Evolutionary conservation across 371 early-diverging fungal species (phyloP), one percentile per base, ranked within the genome.

Genomic region (Syncephalastrum racemosum): DNA sequence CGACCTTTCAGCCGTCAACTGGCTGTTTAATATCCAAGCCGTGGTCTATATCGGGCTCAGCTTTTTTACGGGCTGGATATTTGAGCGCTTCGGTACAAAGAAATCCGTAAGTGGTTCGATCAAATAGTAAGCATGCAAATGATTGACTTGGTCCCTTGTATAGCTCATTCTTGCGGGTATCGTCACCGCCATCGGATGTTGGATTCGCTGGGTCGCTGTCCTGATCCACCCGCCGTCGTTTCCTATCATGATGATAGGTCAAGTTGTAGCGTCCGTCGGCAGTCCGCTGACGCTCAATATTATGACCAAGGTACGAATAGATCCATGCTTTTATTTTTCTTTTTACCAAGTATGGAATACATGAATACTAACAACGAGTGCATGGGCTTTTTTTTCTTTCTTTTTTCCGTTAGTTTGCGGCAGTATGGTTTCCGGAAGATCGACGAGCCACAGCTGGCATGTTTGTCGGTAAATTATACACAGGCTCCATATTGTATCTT

Each of bases 271-370:
- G 13, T 84, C 82, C 8, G 50, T 80, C 15, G 82, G 82, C 16
- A 76, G 80, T 45, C 88, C 88, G 2, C 77, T 89, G 58, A 75
- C 85, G 31, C 57, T 87, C 23, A 82, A 86, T 44, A 74, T 78
- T 7, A 83, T 77, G 57, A 81, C 85, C 23, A 79, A 61, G 65
- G 77, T 74, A 74, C 13, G 44, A 13, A 42, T 19, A 10, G 13
- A 40, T 15, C 25, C 5, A 43, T 54, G 41, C 13, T 41, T 36
- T 10, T n/a, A n/a, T n/a, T 14, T 19, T 16, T 27, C 3, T 16
- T 46, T 14, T 18, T 46, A 2, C 3, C 36, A 31, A 31, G 36
- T 10, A 10, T 25, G 25, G 25, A 5, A 25, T 5, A 12, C 36
- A 25, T 15, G 25, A 1, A 45, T 42, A 31, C 8, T 31, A 8